A percentile compares a stretch with the other conserved stretches of the same genome.
phyloP scores from a whole-genome alignment of 345 rosid genomes.

The Stellera chamaejasme region DNA sequence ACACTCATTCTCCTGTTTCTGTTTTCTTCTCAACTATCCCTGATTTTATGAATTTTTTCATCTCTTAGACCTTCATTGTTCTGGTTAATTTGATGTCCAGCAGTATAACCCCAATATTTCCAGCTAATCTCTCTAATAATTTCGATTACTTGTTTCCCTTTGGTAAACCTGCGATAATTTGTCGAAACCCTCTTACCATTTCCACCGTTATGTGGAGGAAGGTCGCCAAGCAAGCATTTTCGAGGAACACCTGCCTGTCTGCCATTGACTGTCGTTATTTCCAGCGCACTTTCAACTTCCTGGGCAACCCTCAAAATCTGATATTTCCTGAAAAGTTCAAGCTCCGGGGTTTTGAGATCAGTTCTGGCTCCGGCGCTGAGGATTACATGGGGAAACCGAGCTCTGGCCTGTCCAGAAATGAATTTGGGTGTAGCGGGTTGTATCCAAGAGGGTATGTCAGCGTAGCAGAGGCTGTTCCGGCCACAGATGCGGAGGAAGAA shows the following conservation, averaged over 20 bases:
- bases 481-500: conserved; percentile 77
- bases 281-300: conserved; percentile 22
- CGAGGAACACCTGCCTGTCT: conserved; percentile 22
- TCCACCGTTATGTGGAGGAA: conserved; percentile 73
- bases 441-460: conserved; percentile 48
- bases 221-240: conserved; percentile 44
- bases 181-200: conserved; percentile 14
- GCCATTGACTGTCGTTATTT: conserved; percentile 15
- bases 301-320: conserved; percentile 29
- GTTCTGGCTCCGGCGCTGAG: conserved; percentile 22
- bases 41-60: neutral
- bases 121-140: conserved; percentile 19
- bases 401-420: conserved; percentile 20
- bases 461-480: conserved; percentile 78
- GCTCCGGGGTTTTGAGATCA: conserved; percentile 18
- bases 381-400: conserved; percentile 25
- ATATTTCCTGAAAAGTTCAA: conserved; percentile 14
- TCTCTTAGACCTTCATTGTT: conserved; percentile 1
- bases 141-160: conserved; percentile 24
- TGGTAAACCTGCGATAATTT: conserved; percentile 18
- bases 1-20: conserved; percentile 2
- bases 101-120: conserved; percentile 26
- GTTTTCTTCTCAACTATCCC: neutral
- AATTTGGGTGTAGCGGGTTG: conserved; percentile 30
- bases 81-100: conserved; percentile 50